Evolutionary conservation across 2,329 filamentous ascomycete species (phyloP), one percentile per base, ranked within the genome.

Genomic region (Colletotrichum zoysiae): DNA sequence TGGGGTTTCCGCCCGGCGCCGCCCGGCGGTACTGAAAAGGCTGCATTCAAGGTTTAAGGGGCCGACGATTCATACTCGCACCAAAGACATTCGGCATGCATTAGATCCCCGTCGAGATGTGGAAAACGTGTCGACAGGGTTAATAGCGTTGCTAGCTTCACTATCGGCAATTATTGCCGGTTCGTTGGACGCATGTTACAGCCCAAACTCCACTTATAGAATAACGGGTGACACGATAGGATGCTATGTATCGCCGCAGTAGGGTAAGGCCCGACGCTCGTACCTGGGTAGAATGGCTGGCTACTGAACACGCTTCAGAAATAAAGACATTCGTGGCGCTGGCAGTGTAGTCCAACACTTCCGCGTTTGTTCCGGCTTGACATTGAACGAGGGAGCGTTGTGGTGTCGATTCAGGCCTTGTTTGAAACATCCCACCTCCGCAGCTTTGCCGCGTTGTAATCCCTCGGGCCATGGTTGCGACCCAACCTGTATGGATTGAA

Each of bases 41-140:
- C 35, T 53, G 55, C 46, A 18, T 53, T n/a, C 11, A 53, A 5
- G n/a, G 55, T 46, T 46, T 11, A 55, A 46, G 26, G 40, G 63
- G 33, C 55, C 63, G 63, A 56, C 62, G 48, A 35, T 40, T 61
- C 62, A 66, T n/a, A 40, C 57, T 62, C 67, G 67, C 42, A 63
- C 62, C 48, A 59, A 59, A 30, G 14, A 40, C 48, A 63, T 18
- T 60, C 48, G 48, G 30, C 8, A 70, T 48, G 33, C 33, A 55
- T 20, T 51, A 60, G 40, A 56, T 70, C 38, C 55, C 23, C 56
- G 56, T 57, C 33, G 56, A 35, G 48, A 61, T 56, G 16, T 40
- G 30, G 55, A 53, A 66, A 57, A 61, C 56, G 55, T 61, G 63
- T 44, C 46, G 40, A 65, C 63, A 60, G 55, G 61, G 67, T 56